Percentiles rank a stretch among this genome's conserved stretches.
Conservation (phyloP, 164 flowering plant species). For the Annona squamosa region DNA sequence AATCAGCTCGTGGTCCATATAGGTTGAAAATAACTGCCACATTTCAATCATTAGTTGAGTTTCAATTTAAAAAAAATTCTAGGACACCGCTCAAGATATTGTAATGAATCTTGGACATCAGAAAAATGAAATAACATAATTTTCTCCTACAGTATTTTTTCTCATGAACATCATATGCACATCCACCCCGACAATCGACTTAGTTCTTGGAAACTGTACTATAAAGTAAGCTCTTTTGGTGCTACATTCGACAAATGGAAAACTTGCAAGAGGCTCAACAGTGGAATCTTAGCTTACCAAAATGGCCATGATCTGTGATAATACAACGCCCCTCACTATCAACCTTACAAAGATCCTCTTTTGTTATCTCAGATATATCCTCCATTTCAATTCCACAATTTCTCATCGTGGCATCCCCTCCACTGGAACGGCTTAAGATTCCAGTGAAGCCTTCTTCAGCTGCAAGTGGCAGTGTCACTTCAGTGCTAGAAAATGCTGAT, state of each 20-base stretch:
- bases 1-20: conserved; percentile 88
- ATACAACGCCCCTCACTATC: conserved; percentile 97
- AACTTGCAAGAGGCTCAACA: neutral
- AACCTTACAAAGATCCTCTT: conserved; percentile 62
- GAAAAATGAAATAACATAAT: neutral
- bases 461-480: conserved; percentile 76
- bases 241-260: neutral
- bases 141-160: neutral
- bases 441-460: conserved; percentile 97
- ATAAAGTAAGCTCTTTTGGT: neutral
- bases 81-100: neutral
- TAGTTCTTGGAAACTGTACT: neutral
- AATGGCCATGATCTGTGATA: conserved; percentile 94
- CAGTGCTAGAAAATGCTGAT: conserved; percentile 75
- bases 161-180: neutral
- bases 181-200: neutral
- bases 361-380: conserved; percentile 49
- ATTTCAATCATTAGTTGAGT: conserved; percentile 4
- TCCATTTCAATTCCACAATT: conserved; percentile 18
- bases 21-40: conserved; percentile 79
- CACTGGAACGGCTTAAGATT: conserved; percentile 33
- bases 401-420: conserved; percentile 17
- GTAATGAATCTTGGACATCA: neutral
- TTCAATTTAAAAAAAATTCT: neutral
- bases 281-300: conserved; percentile 42